Conservation (phyloP, 768 basidiomycete genomes). For the Panus rudis region DNA sequence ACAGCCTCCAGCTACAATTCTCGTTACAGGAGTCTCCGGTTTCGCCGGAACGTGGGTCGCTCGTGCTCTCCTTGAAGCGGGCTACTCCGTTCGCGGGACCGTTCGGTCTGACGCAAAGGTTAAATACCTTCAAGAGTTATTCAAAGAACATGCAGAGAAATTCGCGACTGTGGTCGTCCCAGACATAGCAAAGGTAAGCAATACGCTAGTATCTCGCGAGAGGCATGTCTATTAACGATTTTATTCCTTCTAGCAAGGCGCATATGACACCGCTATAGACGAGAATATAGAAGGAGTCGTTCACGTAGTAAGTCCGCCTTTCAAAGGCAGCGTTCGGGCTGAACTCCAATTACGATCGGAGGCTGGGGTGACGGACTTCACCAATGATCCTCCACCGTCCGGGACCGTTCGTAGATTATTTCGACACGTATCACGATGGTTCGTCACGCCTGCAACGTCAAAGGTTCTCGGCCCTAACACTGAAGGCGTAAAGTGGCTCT, state of each 20-base stretch:
- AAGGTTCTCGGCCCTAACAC: too few species aligned
- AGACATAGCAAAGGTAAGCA: slow-evolving; percentile 50
- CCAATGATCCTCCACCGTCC: too few species aligned
- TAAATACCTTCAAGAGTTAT: slow-evolving; percentile 43
- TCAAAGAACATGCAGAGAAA: slow-evolving; percentile 43
- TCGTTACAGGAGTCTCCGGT: slow-evolving; percentile 57
- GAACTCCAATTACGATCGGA: too few species aligned
- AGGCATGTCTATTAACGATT: background rate
- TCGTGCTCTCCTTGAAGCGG: slow-evolving; percentile 45
- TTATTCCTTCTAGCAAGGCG: slow-evolving; percentile 38
- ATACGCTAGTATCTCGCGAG: too few species aligned
- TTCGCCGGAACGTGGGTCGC: slow-evolving; percentile 57
- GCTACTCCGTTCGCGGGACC: slow-evolving; percentile 58
- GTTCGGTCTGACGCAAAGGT: slow-evolving; percentile 59
- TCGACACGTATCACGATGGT: too few species aligned
- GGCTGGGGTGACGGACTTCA: too few species aligned
- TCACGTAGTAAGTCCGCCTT: too few species aligned
- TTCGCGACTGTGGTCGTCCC: slow-evolving; percentile 60
- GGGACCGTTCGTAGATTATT: too few species aligned
- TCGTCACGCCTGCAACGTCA: too few species aligned
- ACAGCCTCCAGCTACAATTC: slow-evolving; percentile 33
- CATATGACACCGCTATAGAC: slow-evolving; percentile 77
- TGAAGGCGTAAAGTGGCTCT: too few species aligned
- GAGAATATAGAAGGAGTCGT: slow-evolving; percentile 66
- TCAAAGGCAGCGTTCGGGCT: too few species aligned